Percentiles rank a stretch among this genome's conserved stretches.
These are phyloP conservation scores for Erigeron canadensis DNA, from an alignment of 129 eudicot species.

Conservation along the genomic window DNA sequence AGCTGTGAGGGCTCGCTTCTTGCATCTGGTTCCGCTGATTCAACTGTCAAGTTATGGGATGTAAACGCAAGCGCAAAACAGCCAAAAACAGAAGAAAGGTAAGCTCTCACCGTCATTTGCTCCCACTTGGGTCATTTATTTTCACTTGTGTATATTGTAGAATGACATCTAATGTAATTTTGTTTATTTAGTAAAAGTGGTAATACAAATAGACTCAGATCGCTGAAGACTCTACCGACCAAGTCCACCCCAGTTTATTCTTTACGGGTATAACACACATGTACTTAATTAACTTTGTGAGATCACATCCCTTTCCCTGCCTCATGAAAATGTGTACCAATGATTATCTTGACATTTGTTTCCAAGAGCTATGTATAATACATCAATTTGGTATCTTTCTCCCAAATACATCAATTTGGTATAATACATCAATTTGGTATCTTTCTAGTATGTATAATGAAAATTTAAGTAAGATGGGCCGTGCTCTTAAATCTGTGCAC, in stretches of 20 bases:
- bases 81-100: conserved; percentile 70
- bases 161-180: background rate
- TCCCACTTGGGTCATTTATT: background rate
- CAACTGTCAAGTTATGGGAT: conserved; percentile 97
- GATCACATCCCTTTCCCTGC: background rate
- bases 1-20: conserved; percentile 99
- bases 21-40: conserved; percentile 99
- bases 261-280: conserved; percentile 55
- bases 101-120: conserved; percentile 19
- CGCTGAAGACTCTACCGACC: conserved; percentile 86
- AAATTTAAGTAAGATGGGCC: background rate
- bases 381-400: background rate
- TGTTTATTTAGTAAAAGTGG: conserved; percentile 59
- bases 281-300: background rate
- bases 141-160: background rate
- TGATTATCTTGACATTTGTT: background rate
- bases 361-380: background rate
- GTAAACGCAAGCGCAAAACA: conserved; percentile 69
- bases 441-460: too few relatives aligned
- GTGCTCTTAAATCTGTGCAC: background rate
- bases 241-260: conserved; percentile 93
- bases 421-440: too few relatives aligned
- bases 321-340: background rate
- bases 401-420: too few relatives aligned
- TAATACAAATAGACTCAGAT: conserved; percentile 75